Evolutionary conservation across 2,329 filamentous ascomycete genomes (phyloP).

Genomic region (Boeremia lycopersici): DNA sequence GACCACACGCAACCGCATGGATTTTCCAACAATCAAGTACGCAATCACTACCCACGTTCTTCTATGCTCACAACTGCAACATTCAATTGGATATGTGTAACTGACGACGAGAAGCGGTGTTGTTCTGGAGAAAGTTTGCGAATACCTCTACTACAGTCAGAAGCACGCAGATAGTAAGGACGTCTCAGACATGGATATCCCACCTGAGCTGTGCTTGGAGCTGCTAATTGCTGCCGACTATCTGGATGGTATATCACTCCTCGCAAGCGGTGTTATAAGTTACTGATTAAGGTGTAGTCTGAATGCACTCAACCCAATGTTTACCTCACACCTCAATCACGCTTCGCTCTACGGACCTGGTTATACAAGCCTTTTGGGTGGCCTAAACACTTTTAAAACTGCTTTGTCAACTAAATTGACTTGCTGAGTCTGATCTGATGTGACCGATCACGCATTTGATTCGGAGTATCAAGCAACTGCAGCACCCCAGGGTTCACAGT

Average conservation of each 20-base stretch:
- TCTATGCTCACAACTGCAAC: neutral
- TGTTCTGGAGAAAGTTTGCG: slow-evolving; percentile 79
- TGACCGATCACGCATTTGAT: too few relatives aligned
- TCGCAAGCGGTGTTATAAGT: neutral
- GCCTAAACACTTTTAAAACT: too few relatives aligned
- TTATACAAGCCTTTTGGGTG: too few relatives aligned
- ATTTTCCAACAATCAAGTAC: slow-evolving; percentile 77
- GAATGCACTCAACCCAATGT: neutral
- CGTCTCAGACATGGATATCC: slow-evolving; percentile 81
- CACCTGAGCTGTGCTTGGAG: slow-evolving; percentile 78
- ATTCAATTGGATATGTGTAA: neutral
- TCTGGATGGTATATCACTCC: slow-evolving; percentile 53
- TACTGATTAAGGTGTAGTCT: neutral
- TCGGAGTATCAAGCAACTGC: too few relatives aligned
- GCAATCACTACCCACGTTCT: neutral
- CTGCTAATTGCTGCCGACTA: slow-evolving; percentile 79
- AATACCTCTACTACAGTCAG: slow-evolving; percentile 85
- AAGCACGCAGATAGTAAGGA: slow-evolving; percentile 72
- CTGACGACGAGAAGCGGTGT: slow-evolving; percentile 60
- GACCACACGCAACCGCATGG: slow-evolving; percentile 66
- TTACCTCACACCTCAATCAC: neutral
- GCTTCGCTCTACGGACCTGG: too few relatives aligned
- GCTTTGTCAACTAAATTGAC: too few relatives aligned
- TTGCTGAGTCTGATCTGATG: too few relatives aligned
- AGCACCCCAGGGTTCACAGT: too few relatives aligned